Base-by-base conservation (phyloP, 306 rosid species). In the Cucumis hystrix region DNA sequence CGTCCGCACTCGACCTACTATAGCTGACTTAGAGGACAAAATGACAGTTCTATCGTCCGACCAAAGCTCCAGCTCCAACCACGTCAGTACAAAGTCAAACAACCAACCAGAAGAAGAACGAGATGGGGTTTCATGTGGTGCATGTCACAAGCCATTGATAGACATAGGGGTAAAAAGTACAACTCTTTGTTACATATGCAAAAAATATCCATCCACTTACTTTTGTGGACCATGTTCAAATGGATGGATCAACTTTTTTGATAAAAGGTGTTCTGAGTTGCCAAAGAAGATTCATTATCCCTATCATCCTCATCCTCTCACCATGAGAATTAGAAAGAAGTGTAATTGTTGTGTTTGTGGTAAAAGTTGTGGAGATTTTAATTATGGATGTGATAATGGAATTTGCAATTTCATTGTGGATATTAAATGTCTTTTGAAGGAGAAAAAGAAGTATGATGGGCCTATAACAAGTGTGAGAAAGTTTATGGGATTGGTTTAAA, bases 361-460 rank as follows among this genome's bases (percentile, higher is more conserved):
- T 0, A 21, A 8, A 6, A 73, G 30, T 16, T 51, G 62, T 35
- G 40, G 47, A 49, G 77, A 15, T 35, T 73, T 49, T 47, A 73
- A 73, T 8, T 73, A 73, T 54, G 77, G 77, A 15, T 73, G 62
- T n/a, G 77, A 73, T 47, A 47, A 13, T 54, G 62, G 77, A 33
- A 33, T 4, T 2, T 73, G 77, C 45, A 25, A 9, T 6, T 73
- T 73, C 17, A 18, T 35, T 52, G 77, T 73, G 17, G 77, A 73
- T 73, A 37, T 73, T 12, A 73, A 73, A 52, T 73, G 77, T 35
- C 16, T 54, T 28, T 14, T 54, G 35, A 52, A 52, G 18, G 77
- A 73, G 62, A 73, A 7, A 0, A 49, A 52, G 77, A 73, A 73
- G 17, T 73, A 52, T 49, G 77, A 73, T 21, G 77, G 75, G 5